A percentile compares a stretch with the other conserved stretches of the same genome.
Conservation (phyloP, 768 basidiomycete genomes). For the Tricholoma sp. region DNA sequence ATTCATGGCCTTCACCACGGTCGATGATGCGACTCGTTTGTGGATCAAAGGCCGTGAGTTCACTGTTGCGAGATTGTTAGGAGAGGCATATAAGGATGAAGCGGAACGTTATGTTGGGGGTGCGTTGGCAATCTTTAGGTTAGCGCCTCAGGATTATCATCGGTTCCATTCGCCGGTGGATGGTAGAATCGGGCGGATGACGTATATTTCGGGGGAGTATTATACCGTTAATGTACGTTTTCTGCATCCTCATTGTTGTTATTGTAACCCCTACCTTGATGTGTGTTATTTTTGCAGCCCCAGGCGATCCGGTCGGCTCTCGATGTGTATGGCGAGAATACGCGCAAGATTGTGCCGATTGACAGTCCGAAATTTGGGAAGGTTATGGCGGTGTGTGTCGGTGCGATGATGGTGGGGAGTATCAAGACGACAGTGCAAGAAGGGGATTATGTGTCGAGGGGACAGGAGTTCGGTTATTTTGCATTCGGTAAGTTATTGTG, state of each 20-base stretch:
- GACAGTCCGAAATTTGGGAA: conserved; percentile 85
- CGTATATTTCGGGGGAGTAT: conserved; percentile 83
- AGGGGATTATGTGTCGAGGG: conserved; percentile 73
- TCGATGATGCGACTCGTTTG: conserved; percentile 77
- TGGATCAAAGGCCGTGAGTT: conserved; percentile 99
- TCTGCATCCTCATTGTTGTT: not conserved
- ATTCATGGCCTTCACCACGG: conserved; percentile 89
- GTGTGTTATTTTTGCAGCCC: conserved; percentile 41
- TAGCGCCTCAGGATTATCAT: conserved; percentile 95
- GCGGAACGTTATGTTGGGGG: conserved; percentile 74
- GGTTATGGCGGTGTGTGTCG: conserved; percentile 89
- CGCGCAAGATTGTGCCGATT: conserved; percentile 87
- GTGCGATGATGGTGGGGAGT: conserved; percentile 94
- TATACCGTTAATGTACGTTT: conserved; percentile 88
- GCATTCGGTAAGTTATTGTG: conserved; percentile 69
- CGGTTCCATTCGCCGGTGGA: conserved; percentile 89
- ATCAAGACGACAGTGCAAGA: conserved; percentile 86
- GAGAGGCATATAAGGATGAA: conserved; percentile 67
- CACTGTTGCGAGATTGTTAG: conserved; percentile 71
- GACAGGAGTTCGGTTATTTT: conserved; percentile 92
- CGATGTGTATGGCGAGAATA: conserved; percentile 95
- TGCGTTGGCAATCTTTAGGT: conserved; percentile 81
- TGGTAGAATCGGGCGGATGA: conserved; percentile 78
- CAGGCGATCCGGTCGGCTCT: conserved; percentile 89
- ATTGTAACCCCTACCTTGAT: not conserved